Conservation (phyloP, 1,284 basidiomycete species). For the Cryptococcus sp. region DNA sequence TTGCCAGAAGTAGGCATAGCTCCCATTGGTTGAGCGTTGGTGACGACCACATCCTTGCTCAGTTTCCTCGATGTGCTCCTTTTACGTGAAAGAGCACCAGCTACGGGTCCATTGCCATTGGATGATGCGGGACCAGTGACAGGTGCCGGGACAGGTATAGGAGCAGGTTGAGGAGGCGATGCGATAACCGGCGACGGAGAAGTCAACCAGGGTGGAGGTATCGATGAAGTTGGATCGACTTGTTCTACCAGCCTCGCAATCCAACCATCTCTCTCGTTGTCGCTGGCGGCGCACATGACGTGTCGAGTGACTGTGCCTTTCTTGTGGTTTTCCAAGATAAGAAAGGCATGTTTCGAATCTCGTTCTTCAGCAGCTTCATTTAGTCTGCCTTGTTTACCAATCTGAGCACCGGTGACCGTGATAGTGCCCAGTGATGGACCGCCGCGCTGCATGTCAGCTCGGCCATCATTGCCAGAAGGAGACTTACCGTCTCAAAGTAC, state of each 20-base stretch:
- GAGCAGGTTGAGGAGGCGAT: conserved; percentile 25
- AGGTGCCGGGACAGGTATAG: conserved; percentile 31
- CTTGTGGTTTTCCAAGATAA: conserved; percentile 82
- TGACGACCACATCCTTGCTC: conserved; percentile 61
- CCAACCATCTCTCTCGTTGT: conserved; percentile 88
- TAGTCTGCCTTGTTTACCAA: conserved; percentile 63
- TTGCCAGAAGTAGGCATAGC: conserved; percentile 59
- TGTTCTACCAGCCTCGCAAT: conserved; percentile 85
- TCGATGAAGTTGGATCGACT: conserved; percentile 30
- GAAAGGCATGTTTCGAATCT: conserved; percentile 92
- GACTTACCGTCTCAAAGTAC: conserved; percentile 89
- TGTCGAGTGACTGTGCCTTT: conserved; percentile 70
- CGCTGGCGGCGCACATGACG: conserved; percentile 93
- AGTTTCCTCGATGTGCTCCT: conserved; percentile 38
- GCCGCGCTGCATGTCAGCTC: conserved; percentile 60
- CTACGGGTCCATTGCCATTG: not conserved
- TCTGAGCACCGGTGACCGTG: conserved; percentile 78
- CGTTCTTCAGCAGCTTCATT: conserved; percentile 66
- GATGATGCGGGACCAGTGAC: conserved; percentile 5
- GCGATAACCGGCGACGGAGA: not conserved
- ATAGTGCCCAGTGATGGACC: conserved; percentile 88
- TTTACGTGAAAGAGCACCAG: conserved; percentile 14
- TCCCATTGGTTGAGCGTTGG: conserved; percentile 58
- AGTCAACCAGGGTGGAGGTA: not conserved
- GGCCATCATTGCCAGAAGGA: not conserved